Conservation (phyloP, 257 asterid genomes). For the Nicotiana obtusifolia region DNA sequence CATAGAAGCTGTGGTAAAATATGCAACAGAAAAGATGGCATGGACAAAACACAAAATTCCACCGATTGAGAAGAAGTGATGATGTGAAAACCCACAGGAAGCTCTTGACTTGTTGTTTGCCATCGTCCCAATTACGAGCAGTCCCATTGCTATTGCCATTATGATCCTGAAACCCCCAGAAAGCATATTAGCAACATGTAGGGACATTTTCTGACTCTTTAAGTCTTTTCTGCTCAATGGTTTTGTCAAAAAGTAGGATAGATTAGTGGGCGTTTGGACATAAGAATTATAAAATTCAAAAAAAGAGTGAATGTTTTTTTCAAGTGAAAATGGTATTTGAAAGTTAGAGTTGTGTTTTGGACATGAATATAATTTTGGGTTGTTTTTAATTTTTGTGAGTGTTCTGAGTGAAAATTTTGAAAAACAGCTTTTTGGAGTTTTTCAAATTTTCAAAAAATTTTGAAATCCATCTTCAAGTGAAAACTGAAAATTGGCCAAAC, state of each 20-base stretch:
- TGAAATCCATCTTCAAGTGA: too few relatives aligned
- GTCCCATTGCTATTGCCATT: slow-evolving; percentile 48
- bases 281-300: too few relatives aligned
- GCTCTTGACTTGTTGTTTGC: slow-evolving; percentile 67
- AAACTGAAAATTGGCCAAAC: too few relatives aligned
- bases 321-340: too few relatives aligned
- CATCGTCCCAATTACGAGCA: slow-evolving; percentile 65
- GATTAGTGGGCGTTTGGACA: too few relatives aligned
- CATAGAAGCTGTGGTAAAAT: slow-evolving; percentile 51
- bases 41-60: slow-evolving; percentile 73
- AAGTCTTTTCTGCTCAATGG: not conserved
- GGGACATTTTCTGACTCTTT: not conserved
- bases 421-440: too few relatives aligned
- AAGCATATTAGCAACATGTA: not conserved
- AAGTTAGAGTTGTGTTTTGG: too few relatives aligned
- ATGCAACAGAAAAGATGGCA: slow-evolving; percentile 58
- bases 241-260: not conserved
- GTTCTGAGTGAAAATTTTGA: too few relatives aligned
- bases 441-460: too few relatives aligned
- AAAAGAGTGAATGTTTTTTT: too few relatives aligned
- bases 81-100: slow-evolving; percentile 73
- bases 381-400: too few relatives aligned
- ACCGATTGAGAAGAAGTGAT: slow-evolving; percentile 64
- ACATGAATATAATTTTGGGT: too few relatives aligned
- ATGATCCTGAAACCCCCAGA: slow-evolving; percentile 44